A percentile compares a stretch with the other conserved stretches of the same genome.
These are phyloP conservation scores for Saturnispora zaruensis DNA, from an alignment of 805 yeast species.

Conservation along the genomic window DNA sequence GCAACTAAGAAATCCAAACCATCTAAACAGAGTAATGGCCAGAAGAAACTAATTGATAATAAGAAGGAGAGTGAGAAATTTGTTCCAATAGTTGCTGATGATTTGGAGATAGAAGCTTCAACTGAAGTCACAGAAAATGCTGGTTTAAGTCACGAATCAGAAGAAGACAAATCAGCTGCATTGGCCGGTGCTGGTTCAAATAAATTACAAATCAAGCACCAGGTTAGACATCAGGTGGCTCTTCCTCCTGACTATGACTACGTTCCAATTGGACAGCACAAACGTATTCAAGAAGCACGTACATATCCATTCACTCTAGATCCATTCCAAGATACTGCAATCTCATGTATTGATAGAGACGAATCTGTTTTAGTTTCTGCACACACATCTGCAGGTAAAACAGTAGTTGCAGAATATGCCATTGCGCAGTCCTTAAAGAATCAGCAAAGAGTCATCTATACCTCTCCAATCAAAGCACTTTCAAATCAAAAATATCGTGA, in stretches of 20 bases:
- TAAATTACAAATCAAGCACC: constrained; percentile 69
- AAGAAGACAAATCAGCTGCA: constrained; percentile 20
- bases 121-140: constrained; percentile 79
- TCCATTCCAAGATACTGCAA: constrained; percentile 96
- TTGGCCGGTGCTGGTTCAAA: constrained; percentile 7
- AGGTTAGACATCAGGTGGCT: constrained; percentile 96
- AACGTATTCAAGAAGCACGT: constrained; percentile 69
- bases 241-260: constrained; percentile 88
- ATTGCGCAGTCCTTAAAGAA: constrained; percentile 90
- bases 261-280: constrained; percentile 80
- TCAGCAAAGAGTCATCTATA: constrained; percentile 89
- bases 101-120: constrained; percentile 81
- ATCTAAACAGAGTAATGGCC: constrained; percentile 9
- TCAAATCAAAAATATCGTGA: constrained; percentile 90
- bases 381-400: constrained; percentile 95
- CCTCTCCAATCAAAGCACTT: constrained; percentile 89
- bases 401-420: constrained; percentile 95
- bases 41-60: constrained; percentile 28
- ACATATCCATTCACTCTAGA: constrained; percentile 88
- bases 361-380: constrained; percentile 97
- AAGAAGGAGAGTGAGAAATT: constrained; percentile 30
- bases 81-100: constrained; percentile 74
- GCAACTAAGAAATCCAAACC: constrained; percentile 23
- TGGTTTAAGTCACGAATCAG: constrained; percentile 42
- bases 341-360: constrained; percentile 89